These are phyloP conservation scores for Polygonum maritimum DNA, from an alignment of 148 eudicot species.

Conservation along the genomic window DNA sequence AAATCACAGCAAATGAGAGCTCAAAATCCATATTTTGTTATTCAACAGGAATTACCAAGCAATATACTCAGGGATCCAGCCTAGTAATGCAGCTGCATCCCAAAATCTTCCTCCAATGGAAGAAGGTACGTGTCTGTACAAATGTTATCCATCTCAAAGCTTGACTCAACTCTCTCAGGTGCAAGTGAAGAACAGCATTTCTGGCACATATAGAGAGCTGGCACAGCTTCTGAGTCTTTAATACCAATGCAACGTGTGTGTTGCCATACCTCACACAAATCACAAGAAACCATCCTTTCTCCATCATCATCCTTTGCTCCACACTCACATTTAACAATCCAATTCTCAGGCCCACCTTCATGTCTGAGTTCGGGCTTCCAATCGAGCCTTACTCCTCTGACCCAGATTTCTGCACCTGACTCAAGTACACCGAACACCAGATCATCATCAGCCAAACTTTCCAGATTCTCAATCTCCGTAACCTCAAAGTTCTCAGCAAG, in stretches of 20 bases:
- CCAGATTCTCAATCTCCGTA: slow-evolving; percentile 32
- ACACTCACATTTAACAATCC: slow-evolving; percentile 73
- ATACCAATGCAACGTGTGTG: slow-evolving; percentile 78
- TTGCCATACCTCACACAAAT: slow-evolving; percentile 83
- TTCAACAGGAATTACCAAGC: not conserved
- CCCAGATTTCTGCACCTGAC: slow-evolving; percentile 49
- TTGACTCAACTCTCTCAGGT: slow-evolving; percentile 23
- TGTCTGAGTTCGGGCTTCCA: slow-evolving; percentile 31
- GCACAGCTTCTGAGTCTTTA: slow-evolving; percentile 55
- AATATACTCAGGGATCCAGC: not conserved
- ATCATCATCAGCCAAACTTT: slow-evolving; percentile 34
- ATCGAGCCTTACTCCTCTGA: slow-evolving; percentile 41
- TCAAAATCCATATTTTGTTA: not conserved
- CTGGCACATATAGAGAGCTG: slow-evolving; percentile 58
- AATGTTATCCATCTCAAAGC: not conserved
- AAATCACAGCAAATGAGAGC: not conserved
- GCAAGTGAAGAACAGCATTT: slow-evolving; percentile 49
- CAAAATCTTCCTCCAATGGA: slow-evolving; percentile 2
- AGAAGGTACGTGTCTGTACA: not conserved
- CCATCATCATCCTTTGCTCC: slow-evolving; percentile 92
- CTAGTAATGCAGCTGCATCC: slow-evolving; percentile 1
- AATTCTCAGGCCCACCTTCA: slow-evolving; percentile 65
- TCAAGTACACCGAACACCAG: slow-evolving; percentile 51
- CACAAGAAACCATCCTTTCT: slow-evolving; percentile 93
- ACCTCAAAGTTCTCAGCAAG: slow-evolving; percentile 30